Conservation (phyloP, 495 filamentous ascomycete species). For the Geoglossum glabrum region DNA sequence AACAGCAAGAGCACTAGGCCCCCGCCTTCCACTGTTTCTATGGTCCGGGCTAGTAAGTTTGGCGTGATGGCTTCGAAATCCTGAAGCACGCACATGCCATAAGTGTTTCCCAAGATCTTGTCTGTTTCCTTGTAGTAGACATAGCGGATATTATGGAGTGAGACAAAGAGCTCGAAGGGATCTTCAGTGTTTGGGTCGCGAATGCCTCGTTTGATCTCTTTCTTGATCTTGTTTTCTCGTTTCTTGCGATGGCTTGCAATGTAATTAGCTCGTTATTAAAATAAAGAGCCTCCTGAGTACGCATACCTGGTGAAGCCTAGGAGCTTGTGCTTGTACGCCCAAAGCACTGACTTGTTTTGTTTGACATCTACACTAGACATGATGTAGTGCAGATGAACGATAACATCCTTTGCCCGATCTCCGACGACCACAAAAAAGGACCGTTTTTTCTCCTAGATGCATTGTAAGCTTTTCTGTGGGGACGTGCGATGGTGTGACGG, state of each 20-base stretch:
- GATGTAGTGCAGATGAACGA: constrained; percentile 87
- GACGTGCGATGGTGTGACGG: neutral
- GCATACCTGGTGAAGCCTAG: constrained; percentile 60
- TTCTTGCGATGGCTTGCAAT: constrained; percentile 70
- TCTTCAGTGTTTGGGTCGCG: constrained; percentile 91
- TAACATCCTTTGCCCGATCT: constrained; percentile 90
- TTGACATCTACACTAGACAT: constrained; percentile 77
- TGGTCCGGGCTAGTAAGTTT: constrained; percentile 80
- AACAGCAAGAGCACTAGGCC: constrained; percentile 77
- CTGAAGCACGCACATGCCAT: constrained; percentile 94
- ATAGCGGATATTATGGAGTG: constrained; percentile 91
- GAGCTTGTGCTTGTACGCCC: constrained; percentile 99
- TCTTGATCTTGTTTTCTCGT: constrained; percentile 92
- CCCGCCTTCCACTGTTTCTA: constrained; percentile 95
- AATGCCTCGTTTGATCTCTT: constrained; percentile 89
- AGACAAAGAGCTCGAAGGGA: constrained; percentile 95
- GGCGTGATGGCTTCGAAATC: constrained; percentile 97
- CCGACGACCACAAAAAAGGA: constrained; percentile 96
- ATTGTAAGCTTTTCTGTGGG: neutral
- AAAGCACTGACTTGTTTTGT: constrained; percentile 90
- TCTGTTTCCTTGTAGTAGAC: constrained; percentile 99
- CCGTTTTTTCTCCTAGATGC: constrained; percentile 62
- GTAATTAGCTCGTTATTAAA: constrained; percentile 1
- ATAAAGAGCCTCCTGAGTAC: neutral
- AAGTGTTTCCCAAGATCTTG: constrained; percentile 95